Percentiles rank a stretch among this genome's conserved stretches.
Evolutionary conservation across 139 green algal species (phyloP).

Genomic region (Chlorella ohadii): DNA sequence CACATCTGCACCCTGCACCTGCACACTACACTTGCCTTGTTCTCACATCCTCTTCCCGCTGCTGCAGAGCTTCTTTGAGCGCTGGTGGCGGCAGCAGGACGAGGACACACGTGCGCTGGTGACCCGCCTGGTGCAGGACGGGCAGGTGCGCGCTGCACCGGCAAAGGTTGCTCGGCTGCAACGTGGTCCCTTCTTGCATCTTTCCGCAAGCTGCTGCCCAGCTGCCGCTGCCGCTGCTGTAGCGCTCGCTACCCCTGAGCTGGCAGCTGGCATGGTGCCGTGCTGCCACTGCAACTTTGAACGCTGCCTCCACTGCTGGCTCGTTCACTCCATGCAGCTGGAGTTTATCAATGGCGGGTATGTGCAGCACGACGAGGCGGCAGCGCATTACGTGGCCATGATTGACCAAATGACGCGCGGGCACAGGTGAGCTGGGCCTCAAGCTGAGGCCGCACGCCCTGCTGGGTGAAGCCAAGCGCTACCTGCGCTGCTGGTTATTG

Average conservation of each 20-base stretch:
- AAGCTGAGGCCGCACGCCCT: no score
- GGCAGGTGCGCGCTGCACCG: background rate
- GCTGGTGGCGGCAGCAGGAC: conserved; percentile 84
- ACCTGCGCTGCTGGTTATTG: no score
- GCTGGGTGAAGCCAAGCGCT: no score
- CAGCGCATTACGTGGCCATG: conserved; percentile 84
- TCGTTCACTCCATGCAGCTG: conserved; percentile 46
- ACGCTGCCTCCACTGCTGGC: background rate
- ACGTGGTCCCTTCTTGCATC: no score
- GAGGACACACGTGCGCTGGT: conserved; percentile 54
- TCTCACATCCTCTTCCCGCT: no score
- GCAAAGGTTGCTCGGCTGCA: background rate
- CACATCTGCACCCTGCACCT: no score
- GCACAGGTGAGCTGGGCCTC: conserved; percentile 56
- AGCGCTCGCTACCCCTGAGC: no score
- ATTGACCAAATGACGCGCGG: conserved; percentile 91
- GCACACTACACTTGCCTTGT: no score
- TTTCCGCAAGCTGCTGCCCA: no score
- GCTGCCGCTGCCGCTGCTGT: no score
- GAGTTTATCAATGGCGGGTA: conserved; percentile 87
- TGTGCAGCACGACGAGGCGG: conserved; percentile 94
- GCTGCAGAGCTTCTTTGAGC: conserved; percentile 81
- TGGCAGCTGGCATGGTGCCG: no score
- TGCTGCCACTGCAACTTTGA: background rate
- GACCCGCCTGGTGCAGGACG: conserved; percentile 52